Evolutionary conservation across 106 monocot genomes (phyloP).

Genomic region (Acanthochlamys bracteata): DNA sequence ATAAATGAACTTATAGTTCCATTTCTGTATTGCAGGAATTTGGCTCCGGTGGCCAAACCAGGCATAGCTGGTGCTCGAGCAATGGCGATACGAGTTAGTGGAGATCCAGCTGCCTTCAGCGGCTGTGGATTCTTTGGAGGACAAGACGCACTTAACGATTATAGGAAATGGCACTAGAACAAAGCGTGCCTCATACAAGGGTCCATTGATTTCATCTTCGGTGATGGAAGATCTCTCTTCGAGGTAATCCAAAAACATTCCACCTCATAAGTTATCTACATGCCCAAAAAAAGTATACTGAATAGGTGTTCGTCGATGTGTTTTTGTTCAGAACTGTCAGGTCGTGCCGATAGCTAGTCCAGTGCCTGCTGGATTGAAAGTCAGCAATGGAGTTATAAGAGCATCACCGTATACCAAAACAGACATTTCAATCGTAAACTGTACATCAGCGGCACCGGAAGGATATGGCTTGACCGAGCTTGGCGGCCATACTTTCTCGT

Average conservation of each 20-base stretch:
- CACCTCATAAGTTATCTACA: not conserved
- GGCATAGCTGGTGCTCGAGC: slow-evolving; percentile 73
- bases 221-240: slow-evolving; percentile 68
- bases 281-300: too few species aligned
- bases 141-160: slow-evolving; percentile 92
- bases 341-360: slow-evolving; percentile 64
- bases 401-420: slow-evolving; percentile 43
- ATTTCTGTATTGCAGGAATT: slow-evolving; percentile 39
- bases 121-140: slow-evolving; percentile 93
- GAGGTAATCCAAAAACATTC: slow-evolving; percentile 29
- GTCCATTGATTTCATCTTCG: slow-evolving; percentile 95
- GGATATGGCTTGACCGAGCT: slow-evolving; percentile 74
- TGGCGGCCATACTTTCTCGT: slow-evolving; percentile 83
- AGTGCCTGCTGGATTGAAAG: slow-evolving; percentile 33
- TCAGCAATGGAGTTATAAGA: slow-evolving; percentile 54
- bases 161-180: slow-evolving; percentile 79
- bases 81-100: slow-evolving; percentile 62
- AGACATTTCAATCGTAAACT: slow-evolving; percentile 72
- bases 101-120: slow-evolving; percentile 82
- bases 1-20: not conserved
- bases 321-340: slow-evolving; percentile 46
- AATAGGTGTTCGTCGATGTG: not conserved
- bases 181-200: slow-evolving; percentile 90
- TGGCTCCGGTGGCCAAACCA: slow-evolving; percentile 78
- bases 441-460: slow-evolving; percentile 76